Conservation (phyloP, 306 rosid genomes). For the Prunus salicina region DNA sequence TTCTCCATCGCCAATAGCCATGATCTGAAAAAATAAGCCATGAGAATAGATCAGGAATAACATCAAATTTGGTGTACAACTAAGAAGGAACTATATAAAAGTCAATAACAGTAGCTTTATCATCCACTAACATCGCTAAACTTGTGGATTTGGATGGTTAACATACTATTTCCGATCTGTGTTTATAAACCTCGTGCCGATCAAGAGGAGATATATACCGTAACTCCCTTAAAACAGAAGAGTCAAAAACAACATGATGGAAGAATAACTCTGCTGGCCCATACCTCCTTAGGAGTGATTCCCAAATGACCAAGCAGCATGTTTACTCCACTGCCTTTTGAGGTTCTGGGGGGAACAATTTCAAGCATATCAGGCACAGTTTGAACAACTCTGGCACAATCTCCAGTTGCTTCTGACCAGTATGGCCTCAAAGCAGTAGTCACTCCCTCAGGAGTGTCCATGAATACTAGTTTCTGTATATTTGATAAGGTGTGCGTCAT, state of each 20-base stretch:
- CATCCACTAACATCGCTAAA: neutral
- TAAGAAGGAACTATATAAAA: neutral
- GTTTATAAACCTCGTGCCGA: neutral
- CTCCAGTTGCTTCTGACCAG: constrained; percentile 70
- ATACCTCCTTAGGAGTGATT: constrained; percentile 73
- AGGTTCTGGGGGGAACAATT: constrained; percentile 83
- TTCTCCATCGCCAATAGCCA: constrained; percentile 99
- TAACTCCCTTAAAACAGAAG: neutral
- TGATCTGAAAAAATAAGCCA: constrained; percentile 45
- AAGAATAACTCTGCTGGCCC: constrained; percentile 3
- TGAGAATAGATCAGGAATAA: constrained; percentile 4
- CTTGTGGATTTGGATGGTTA: neutral
- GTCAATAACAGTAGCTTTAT: neutral
- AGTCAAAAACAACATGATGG: neutral
- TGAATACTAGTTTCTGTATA: constrained; percentile 74
- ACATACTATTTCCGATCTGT: neutral
- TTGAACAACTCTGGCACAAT: constrained; percentile 73
- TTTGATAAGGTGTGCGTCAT: constrained; percentile 10
- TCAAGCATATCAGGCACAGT: constrained; percentile 89
- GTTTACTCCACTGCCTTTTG: constrained; percentile 85
- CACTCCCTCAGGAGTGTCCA: constrained; percentile 67
- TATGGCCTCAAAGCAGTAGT: constrained; percentile 63
- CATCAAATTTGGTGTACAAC: neutral
- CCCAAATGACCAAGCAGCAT: constrained; percentile 81
- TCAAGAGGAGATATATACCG: neutral